Evolutionary conservation across 176 grass and related monocot species (phyloP), one percentile per base, ranked within the genome.

Genomic region (Pontederia crassipes): DNA sequence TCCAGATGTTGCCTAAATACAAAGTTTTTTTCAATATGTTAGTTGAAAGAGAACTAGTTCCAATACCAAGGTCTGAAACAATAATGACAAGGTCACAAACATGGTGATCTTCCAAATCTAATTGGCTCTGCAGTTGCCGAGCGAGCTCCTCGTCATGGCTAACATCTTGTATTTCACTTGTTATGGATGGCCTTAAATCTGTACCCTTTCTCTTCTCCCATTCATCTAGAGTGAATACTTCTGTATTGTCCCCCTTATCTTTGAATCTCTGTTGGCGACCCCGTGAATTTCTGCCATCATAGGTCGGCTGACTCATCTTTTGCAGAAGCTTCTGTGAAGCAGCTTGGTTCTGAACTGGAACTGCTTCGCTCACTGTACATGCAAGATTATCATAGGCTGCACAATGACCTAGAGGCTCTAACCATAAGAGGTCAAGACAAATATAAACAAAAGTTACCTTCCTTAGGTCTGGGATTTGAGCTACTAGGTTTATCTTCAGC

Each of bases 321-420:
- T 91, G 87, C 18, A 97, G 74, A 64, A 97, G 79, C 66, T 97
- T 96, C 67, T 90, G 83, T 28, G 92, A 80, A 53, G 92, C 84
- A 17, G 81, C 87, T 83, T 97, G 92, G 79, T 97, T 97, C 68
- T 97, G 87, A 67, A 97, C 87, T 70, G 92, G 92, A 74, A 83
- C 78, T 54, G 80, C 84, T 81, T 97, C 83, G 0, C 79, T 97
- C 29, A 84, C 92, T 97, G 29, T 52, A 47, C 7, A 47, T 56
- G 47, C 26, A 61, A 48, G 0, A 70, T 60, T n/a, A 17, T 28
- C 53, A 17, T 7, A 61, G 45, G 35, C 46, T 3, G 17, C 12
- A 4, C 11, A 17, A 58, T 4, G 58, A 46, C 58, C 7, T 2
- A 54, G 46, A n/a, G 46, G 12, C 8, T 57, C 12, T 11, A 49